phyloP scores from a whole-genome alignment of 495 filamentous ascomycete species.

The Opeltia flavorubescens region DNA sequence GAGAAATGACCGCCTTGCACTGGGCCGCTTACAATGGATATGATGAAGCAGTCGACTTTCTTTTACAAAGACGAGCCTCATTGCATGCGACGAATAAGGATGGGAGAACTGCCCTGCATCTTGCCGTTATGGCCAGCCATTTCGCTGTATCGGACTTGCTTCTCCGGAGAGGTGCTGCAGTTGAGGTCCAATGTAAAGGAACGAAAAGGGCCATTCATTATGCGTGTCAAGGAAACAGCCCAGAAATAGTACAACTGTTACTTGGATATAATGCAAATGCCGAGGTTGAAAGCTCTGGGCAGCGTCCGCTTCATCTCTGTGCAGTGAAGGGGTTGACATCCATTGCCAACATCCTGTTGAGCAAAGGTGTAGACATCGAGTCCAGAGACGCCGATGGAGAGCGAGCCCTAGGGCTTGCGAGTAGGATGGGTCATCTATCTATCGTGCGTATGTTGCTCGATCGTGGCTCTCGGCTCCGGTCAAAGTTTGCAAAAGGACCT shows the following conservation, averaged over 20 bases:
- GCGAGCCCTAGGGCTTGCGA: slow-evolving; percentile 25
- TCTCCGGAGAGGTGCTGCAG: slow-evolving; percentile 25
- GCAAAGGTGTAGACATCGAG: slow-evolving; percentile 25
- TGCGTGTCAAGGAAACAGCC: slow-evolving; percentile 24
- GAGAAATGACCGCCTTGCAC: slow-evolving; percentile 31
- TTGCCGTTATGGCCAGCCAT: slow-evolving; percentile 26
- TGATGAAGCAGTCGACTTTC: slow-evolving; percentile 26
- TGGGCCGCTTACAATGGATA: slow-evolving; percentile 27
- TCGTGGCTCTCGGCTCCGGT: slow-evolving; percentile 22
- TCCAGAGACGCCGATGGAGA: slow-evolving; percentile 26
- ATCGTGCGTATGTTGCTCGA: slow-evolving; percentile 26
- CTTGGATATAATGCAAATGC: slow-evolving; percentile 26
- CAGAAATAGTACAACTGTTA: slow-evolving; percentile 26
- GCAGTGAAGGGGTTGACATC: slow-evolving; percentile 19
- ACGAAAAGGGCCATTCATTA: slow-evolving; percentile 30
- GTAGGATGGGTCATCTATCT: slow-evolving; percentile 23
- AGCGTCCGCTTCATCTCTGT: slow-evolving; percentile 28
- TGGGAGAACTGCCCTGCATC: slow-evolving; percentile 25
- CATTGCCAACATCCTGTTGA: slow-evolving; percentile 25
- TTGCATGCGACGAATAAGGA: slow-evolving; percentile 26
- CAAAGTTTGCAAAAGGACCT: slow-evolving; percentile 15
- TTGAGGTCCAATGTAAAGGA: slow-evolving; percentile 24
- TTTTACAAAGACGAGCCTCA: slow-evolving; percentile 26
- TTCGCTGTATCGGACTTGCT: slow-evolving; percentile 27
- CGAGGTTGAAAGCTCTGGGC: slow-evolving; percentile 21